Conservation (phyloP, 768 basidiomycete genomes). For the Dacryopinax primogenitus region DNA sequence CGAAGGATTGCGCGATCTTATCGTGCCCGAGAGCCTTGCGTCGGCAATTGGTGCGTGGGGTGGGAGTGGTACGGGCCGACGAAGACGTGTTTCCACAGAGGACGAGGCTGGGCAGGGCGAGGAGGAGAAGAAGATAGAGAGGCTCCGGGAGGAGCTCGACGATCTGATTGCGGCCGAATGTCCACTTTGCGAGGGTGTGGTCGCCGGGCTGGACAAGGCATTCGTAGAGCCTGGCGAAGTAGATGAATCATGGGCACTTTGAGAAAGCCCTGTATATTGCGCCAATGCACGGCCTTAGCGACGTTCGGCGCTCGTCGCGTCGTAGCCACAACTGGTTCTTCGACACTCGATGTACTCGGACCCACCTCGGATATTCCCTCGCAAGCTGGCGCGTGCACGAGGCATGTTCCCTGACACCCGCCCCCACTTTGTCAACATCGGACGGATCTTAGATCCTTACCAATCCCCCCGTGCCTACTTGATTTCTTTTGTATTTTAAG, state of each 20-base stretch:
- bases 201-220: conserved; percentile 72
- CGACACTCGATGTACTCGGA: too few species aligned
- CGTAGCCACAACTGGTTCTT: too few species aligned
- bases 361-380: too few species aligned
- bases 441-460: too few species aligned
- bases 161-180: conserved; percentile 79
- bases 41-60: conserved; percentile 48
- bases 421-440: too few species aligned
- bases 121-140: conserved; percentile 48
- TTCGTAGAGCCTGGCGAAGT: conserved; percentile 70
- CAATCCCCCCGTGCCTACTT: too few species aligned
- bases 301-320: too few species aligned
- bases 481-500: too few species aligned
- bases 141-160: conserved; percentile 71
- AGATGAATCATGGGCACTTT: conserved; percentile 67
- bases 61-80: conserved; percentile 13
- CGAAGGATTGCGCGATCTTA: conserved; percentile 79
- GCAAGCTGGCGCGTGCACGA: too few species aligned
- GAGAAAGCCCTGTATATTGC: conserved; percentile 13
- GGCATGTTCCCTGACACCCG: too few species aligned
- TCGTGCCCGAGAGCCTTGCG: conserved; percentile 86
- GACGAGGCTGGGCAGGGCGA: conserved; percentile 24
- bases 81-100: conserved; percentile 10
- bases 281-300: not conserved
- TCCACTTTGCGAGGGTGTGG: conserved; percentile 84